Percentiles rank a stretch among this genome's conserved stretches.
Evolutionary conservation across 495 filamentous ascomycete genomes (phyloP).

Genomic region (Talaromyces adpressus): DNA sequence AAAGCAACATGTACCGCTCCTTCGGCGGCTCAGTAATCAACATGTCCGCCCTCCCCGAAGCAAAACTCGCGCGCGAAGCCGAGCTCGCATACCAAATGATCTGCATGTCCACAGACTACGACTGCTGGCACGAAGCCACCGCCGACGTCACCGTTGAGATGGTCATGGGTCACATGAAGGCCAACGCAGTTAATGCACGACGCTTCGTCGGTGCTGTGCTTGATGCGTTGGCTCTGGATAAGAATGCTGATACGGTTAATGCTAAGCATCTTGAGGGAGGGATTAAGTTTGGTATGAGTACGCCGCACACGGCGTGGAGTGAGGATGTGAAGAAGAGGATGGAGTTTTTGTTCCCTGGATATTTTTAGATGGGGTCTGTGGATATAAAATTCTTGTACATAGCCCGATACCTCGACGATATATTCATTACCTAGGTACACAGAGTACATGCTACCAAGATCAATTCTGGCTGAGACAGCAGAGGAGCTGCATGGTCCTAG

Average conservation of each 20-base stretch:
- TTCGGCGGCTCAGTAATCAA: constrained; percentile 93
- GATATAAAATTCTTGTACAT: background rate
- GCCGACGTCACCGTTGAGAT: constrained; percentile 88
- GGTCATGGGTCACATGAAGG: constrained; percentile 95
- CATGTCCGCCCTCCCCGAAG: constrained; percentile 95
- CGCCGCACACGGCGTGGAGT: constrained; percentile 54
- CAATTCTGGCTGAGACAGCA: too few species aligned
- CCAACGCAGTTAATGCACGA: constrained; percentile 81
- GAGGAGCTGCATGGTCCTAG: too few species aligned
- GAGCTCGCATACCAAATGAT: constrained; percentile 97
- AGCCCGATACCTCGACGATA: background rate
- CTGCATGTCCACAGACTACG: constrained; percentile 98
- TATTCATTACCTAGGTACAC: too few species aligned
- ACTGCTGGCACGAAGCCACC: constrained; percentile 79
- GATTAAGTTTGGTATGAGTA: constrained; percentile 61
- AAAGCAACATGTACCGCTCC: constrained; percentile 86
- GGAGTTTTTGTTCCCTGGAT: constrained; percentile 67
- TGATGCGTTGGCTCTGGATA: constrained; percentile 70
- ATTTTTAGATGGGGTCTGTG: constrained; percentile 17
- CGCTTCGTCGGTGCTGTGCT: constrained; percentile 79
- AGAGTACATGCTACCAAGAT: too few species aligned
- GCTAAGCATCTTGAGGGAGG: constrained; percentile 54
- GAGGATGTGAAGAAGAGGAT: constrained; percentile 62
- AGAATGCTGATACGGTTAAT: constrained; percentile 64
- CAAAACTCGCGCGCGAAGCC: constrained; percentile 91